phyloP scores from a whole-genome alignment of 78 protist genomes.

The Dictyostelium discoideum region dicty_2.7 NC_007089.4:1946501-1947000 shows the following conservation, averaged over 20 bases:
- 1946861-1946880: background rate
- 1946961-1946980: background rate
- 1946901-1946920: background rate
- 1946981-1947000: background rate
- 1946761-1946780: background rate
- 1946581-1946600: background rate
- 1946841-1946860: background rate
- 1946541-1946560: background rate
- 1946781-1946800: background rate
- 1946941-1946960: background rate
- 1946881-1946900: background rate
- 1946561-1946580: background rate
- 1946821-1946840: background rate
- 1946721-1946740: background rate
- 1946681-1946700: background rate
- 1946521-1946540: conserved; percentile 2
- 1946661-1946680: background rate
- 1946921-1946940: background rate
- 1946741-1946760: background rate
- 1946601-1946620: background rate
- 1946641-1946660: background rate
- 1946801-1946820: background rate
- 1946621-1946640: background rate
- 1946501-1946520: background rate
- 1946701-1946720: background rate